Base-by-base conservation (phyloP, 768 basidiomycete species). In the Auriscalpium vulgare region DNA sequence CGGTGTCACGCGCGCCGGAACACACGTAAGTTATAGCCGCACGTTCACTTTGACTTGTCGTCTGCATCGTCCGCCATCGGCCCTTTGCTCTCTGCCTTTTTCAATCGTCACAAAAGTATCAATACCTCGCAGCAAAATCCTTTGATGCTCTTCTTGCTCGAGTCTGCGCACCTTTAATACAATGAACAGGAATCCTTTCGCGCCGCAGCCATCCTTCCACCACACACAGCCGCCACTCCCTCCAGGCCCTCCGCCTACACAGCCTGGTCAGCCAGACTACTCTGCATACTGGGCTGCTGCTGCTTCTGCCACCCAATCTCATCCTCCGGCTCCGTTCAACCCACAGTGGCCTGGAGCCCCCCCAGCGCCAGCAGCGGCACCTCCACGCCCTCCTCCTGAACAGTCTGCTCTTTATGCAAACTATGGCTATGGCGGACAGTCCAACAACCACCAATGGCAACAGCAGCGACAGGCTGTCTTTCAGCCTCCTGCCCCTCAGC, bases 171-270 rank as follows among this genome's bases (percentile, higher is more conserved):
- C 49, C 53, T 35, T 47, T 58, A 34, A 48, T 52, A 53, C 54
- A 59, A 91, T 91, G 88, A 87, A 90, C 75, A 91, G 89, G 73
- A 91, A 91, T 68, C 88, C 88, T 0, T 91, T 91, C 62, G 77
- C 84, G 57, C 84, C 86, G 17, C 80, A 82, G 48, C 80, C 85
- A 11, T 75, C 78, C 43, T 89, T 85, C 65, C 78, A 81, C 13
- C 79, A 84, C 29, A 85, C 82, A 47, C 87, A 88, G 63, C 86
- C 87, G 2, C 88, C 88, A 45, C 73, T 89, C 44, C 88, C 88
- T 50, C 86, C 87, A n/a, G 87, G 87, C 9, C 87, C 85, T 46
- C 85, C 87, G 3, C 87, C 87, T 5, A 77, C 84, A 53, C 85
- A 83, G 59, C 80, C 84, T 46, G 64, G 73, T 21, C 82, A 83